phyloP scores from a whole-genome alignment of 2,329 filamentous ascomycete genomes.

The Penicillium sclerotiorum region DNA sequence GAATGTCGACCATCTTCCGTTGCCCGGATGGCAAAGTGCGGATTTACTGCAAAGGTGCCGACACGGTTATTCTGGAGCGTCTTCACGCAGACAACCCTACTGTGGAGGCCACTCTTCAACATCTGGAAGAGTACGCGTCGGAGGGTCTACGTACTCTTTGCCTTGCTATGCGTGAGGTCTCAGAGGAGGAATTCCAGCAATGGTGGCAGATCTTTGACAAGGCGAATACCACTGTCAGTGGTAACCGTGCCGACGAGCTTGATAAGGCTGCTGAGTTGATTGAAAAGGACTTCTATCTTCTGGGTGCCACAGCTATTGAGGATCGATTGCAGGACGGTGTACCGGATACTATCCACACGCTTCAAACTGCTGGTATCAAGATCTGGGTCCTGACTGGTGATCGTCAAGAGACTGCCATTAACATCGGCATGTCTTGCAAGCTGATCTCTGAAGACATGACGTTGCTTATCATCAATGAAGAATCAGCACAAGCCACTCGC shows the following conservation, averaged over 20 bases:
- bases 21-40: conserved; percentile 95
- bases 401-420: conserved; percentile 97
- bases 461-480: conserved; percentile 92
- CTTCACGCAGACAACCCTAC: conserved; percentile 80
- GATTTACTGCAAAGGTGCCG: conserved; percentile 93
- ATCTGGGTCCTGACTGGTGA: conserved; percentile 98
- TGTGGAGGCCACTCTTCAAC: conserved; percentile 85
- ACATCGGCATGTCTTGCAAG: conserved; percentile 99
- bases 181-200: conserved; percentile 83
- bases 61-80: conserved; percentile 95
- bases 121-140: conserved; percentile 97
- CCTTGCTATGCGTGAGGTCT: conserved; percentile 88
- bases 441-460: conserved; percentile 99
- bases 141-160: conserved; percentile 94
- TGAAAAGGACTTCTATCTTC: conserved; percentile 85
- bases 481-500: conserved; percentile 73
- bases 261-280: conserved; percentile 97
- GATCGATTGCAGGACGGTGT: conserved; percentile 96
- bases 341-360: conserved; percentile 94
- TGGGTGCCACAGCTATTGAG: conserved; percentile 96
- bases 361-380: conserved; percentile 97
- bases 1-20: conserved; percentile 97
- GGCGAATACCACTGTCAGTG: conserved; percentile 85
- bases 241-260: conserved; percentile 89
- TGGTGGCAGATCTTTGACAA: conserved; percentile 87